Conservation (phyloP, 2,329 filamentous ascomycete species). For the Davidsoniella eucalypti region DNA sequence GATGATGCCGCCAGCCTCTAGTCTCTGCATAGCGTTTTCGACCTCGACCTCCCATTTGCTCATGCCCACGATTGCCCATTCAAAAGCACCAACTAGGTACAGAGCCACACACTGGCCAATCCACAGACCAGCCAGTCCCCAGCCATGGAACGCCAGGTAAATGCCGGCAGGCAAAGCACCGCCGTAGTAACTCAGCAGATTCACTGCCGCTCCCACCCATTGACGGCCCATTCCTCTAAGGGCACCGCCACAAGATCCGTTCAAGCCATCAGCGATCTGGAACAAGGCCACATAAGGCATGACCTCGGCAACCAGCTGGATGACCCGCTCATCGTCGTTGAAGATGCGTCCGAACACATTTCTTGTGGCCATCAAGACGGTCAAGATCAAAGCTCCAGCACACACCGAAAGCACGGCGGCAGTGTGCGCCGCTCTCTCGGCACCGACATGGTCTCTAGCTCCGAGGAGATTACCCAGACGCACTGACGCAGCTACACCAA, state of each 20-base stretch:
- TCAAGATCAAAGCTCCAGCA: slow-evolving; percentile 50
- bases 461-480: slow-evolving; percentile 70
- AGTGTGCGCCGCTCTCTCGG: slow-evolving; percentile 55
- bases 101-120: slow-evolving; percentile 67
- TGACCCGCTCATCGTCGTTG: slow-evolving; percentile 58
- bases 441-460: slow-evolving; percentile 45
- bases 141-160: slow-evolving; percentile 71
- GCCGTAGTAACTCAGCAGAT: slow-evolving; percentile 69
- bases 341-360: slow-evolving; percentile 64
- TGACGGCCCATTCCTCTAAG: slow-evolving; percentile 74
- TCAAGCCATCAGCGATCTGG: slow-evolving; percentile 77
- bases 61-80: slow-evolving; percentile 65
- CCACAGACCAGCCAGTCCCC: slow-evolving; percentile 69
- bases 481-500: slow-evolving; percentile 65
- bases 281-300: slow-evolving; percentile 80
- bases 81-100: slow-evolving; percentile 59
- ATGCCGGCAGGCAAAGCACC: slow-evolving; percentile 69
- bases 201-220: slow-evolving; percentile 69
- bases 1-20: slow-evolving; percentile 30
- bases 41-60: slow-evolving; percentile 67
- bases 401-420: slow-evolving; percentile 58
- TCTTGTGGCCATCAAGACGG: slow-evolving; percentile 51
- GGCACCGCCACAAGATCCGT: slow-evolving; percentile 68
- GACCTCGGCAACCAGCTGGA: slow-evolving; percentile 56
- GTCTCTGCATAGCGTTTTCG: slow-evolving; percentile 49